Conservation (phyloP, 2,329 filamentous ascomycete species). For the Aureobasidium mangrovei region DNA sequence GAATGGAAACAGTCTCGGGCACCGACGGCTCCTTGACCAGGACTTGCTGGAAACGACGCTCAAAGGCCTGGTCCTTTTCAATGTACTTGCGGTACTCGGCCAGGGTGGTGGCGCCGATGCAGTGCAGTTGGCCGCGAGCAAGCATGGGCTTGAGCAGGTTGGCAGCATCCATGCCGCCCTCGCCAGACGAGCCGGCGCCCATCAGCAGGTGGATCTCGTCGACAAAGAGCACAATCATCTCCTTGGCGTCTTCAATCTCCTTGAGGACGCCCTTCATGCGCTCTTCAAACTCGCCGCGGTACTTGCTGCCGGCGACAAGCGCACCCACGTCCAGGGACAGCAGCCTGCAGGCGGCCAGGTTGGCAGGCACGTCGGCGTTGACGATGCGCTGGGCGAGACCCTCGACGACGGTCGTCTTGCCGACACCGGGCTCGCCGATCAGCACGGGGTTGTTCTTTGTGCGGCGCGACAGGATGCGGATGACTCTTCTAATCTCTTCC, state of each 20-base stretch:
- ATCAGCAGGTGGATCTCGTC: slow-evolving; percentile 98
- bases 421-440: slow-evolving; percentile 95
- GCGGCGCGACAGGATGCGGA: slow-evolving; percentile 82
- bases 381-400: slow-evolving; percentile 91
- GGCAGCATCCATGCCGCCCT: slow-evolving; percentile 97
- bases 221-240: slow-evolving; percentile 96
- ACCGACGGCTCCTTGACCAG: slow-evolving; percentile 90
- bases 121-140: slow-evolving; percentile 90
- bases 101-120: slow-evolving; percentile 92
- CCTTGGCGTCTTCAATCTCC: slow-evolving; percentile 88
- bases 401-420: slow-evolving; percentile 97
- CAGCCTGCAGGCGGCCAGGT: slow-evolving; percentile 85
- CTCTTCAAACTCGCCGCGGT: slow-evolving; percentile 96
- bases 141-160: slow-evolving; percentile 98
- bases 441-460: slow-evolving; percentile 99
- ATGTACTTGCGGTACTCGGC: slow-evolving; percentile 98
- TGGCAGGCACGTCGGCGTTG: slow-evolving; percentile 92
- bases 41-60: slow-evolving; percentile 97
- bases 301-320: slow-evolving; percentile 94
- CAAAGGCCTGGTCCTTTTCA: slow-evolving; percentile 95
- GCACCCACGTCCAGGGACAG: slow-evolving; percentile 93
- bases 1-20: slow-evolving; percentile 86
- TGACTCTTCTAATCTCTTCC: slow-evolving; percentile 85
- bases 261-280: slow-evolving; percentile 98
- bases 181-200: slow-evolving; percentile 88